Conservation (phyloP, 306 rosid species). For the Vigna reflexopilosa region DNA sequence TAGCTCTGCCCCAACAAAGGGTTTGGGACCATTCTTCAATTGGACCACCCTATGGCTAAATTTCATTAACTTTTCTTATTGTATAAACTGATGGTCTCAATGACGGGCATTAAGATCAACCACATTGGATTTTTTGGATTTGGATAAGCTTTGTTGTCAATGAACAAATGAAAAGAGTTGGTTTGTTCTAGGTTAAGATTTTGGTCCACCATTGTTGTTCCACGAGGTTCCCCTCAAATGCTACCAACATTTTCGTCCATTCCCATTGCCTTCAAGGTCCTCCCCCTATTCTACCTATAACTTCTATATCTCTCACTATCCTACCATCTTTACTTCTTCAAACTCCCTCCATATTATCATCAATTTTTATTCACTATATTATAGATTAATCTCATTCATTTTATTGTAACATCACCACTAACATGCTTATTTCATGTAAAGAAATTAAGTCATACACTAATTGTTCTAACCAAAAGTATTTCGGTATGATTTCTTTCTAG, state of each 20-base stretch:
- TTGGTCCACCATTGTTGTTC: slow-evolving; percentile 43
- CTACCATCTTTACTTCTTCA: slow-evolving; percentile 32
- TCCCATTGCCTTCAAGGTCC: slow-evolving; percentile 47
- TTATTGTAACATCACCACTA: neutral
- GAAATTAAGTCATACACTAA: too few relatives aligned
- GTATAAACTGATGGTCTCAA: slow-evolving; percentile 32
- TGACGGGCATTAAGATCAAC: neutral
- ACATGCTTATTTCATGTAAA: too few relatives aligned
- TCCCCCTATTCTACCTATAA: slow-evolving; percentile 34
- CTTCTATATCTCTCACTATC: slow-evolving; percentile 37
- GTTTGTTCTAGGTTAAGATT: slow-evolving; percentile 34
- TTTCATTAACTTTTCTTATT: slow-evolving; percentile 22
- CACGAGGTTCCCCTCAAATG: slow-evolving; percentile 52
- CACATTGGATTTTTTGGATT: neutral
- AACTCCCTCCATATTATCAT: neutral
- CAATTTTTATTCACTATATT: neutral
- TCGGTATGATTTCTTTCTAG: too few relatives aligned
- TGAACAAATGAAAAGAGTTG: neutral
- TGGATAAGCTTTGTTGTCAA: slow-evolving; percentile 46
- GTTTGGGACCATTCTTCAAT: slow-evolving; percentile 59
- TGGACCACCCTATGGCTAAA: slow-evolving; percentile 63
- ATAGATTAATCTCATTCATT: neutral
- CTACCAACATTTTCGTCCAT: slow-evolving; percentile 50
- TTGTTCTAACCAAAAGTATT: too few relatives aligned
- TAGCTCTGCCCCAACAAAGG: slow-evolving; percentile 34